These are phyloP conservation scores for Coelastrella sp. DNA, from an alignment of 139 green algal species.

Conservation along the genomic window DNA sequence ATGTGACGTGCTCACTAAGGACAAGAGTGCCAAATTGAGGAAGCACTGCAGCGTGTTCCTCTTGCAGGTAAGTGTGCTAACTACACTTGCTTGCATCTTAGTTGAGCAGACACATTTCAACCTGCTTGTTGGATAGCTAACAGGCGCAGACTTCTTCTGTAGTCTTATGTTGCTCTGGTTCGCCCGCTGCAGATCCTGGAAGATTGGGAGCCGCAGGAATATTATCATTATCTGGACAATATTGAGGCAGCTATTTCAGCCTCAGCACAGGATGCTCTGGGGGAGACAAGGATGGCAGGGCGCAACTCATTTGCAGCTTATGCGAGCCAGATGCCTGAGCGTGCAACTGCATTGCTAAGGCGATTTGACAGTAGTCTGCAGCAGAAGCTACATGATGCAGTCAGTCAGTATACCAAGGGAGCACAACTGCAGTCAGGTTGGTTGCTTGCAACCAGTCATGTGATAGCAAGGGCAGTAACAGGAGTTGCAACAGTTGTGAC, in stretches of 20 bases:
- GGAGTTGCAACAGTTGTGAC: too few species aligned
- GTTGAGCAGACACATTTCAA: too few species aligned
- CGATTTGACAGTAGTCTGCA: constrained; percentile 62
- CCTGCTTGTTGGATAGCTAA: neutral
- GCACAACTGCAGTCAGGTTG: neutral
- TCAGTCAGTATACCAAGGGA: neutral
- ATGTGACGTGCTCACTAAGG: constrained; percentile 52
- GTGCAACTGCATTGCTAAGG: constrained; percentile 53
- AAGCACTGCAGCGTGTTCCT: constrained; percentile 61
- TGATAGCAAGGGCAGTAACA: too few species aligned
- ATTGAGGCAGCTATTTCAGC: constrained; percentile 63
- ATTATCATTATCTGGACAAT: constrained; percentile 53
- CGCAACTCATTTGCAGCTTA: constrained; percentile 69
- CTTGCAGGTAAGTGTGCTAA: constrained; percentile 46
- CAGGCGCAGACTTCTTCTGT: too few species aligned
- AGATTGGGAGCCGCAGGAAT: constrained; percentile 59
- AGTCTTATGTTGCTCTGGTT: too few species aligned
- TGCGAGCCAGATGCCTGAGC: constrained; percentile 40
- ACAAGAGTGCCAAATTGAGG: constrained; percentile 76
- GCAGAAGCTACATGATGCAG: constrained; percentile 44
- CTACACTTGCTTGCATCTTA: too few species aligned
- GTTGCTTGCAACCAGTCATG: neutral
- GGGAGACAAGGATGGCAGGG: constrained; percentile 58
- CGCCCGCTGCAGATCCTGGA: constrained; percentile 57
- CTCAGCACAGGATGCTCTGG: constrained; percentile 57